Evolutionary conservation across 2,329 filamentous ascomycete genomes (phyloP), one percentile per base, ranked within the genome.

Genomic region (Aspergillus vadensis): DNA sequence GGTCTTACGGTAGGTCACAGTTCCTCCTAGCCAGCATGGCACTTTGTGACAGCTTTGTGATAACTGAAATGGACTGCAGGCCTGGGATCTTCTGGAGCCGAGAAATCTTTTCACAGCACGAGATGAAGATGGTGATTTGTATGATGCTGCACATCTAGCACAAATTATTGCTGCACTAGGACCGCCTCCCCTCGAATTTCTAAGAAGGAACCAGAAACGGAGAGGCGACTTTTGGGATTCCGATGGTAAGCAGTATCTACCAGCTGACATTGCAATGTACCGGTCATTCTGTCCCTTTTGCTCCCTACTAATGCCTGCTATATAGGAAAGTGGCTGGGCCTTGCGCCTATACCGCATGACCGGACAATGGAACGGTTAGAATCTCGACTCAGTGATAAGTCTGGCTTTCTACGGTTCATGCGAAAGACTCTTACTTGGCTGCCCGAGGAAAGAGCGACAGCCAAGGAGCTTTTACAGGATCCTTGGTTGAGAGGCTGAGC

Each of bases 31-130:
- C 21, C 54, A 17, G 59, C 47, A 38, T 51, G 36, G 36, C 25
- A 2, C 4, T 30, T 6, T 12, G n/a, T 55, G 14, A 10, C n/a
- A 38, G 27, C 27, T 30, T 58, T 44, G 12, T 55, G 15, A 59
- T 19, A 17, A 59, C 23, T 50, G 23, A 14, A 30, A 9, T 50
- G 23, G 8, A 21, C 15, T 50, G 15, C 44, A 81, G 80, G 74
- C 79, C 4, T 82, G 80, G 80, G 77, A 82, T 52, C 48, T 83
- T 1, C 80, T 81, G 30, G 74, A 81, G 65, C 73, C 77, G 4
- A 65, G 66, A 0, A 73, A 71, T 38, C 66, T 83, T 17, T 83
- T 82, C 61, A 70, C 70, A 12, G 70, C 75, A n/a, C 36, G 69
- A 0, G 77, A 80, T 36, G 70, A 72, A 1, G 72, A 78, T 57